These are phyloP conservation scores for Cyberlindnera mrakii DNA, from an alignment of 805 yeast species.

Conservation along the genomic window DNA sequence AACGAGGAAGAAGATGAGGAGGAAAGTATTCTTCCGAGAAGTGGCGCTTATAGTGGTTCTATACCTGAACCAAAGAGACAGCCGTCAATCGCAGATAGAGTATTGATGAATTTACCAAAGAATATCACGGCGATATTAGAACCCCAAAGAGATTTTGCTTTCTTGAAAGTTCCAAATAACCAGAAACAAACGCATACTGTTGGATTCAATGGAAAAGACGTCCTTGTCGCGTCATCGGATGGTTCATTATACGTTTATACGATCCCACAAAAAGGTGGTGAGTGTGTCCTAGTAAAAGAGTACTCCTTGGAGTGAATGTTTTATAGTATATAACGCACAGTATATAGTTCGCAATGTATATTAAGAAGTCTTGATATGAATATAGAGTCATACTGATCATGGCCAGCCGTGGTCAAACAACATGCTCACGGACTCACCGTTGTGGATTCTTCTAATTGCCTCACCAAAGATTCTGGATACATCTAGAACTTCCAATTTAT, in stretches of 20 bases:
- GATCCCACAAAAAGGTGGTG: conserved; percentile 60
- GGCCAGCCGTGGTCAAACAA: conserved; percentile 73
- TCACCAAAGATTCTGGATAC: conserved; percentile 88
- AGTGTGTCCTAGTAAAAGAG: conserved; percentile 53
- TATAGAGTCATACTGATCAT: conserved; percentile 4
- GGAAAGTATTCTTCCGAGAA: conserved; percentile 12
- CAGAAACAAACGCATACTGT: conserved; percentile 2
- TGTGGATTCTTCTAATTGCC: conserved; percentile 91
- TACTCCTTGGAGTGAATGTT: conserved; percentile 25
- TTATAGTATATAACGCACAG: neutral
- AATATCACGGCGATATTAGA: conserved; percentile 47
- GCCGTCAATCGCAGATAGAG: conserved; percentile 22
- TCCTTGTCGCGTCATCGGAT: conserved; percentile 27
- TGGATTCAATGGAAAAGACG: conserved; percentile 17
- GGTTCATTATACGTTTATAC: conserved; percentile 51
- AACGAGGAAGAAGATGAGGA: conserved; percentile 9
- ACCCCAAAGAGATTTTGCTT: conserved; percentile 63
- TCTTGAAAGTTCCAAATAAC: conserved; percentile 34
- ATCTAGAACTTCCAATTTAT: conserved; percentile 73
- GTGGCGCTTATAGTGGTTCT: neutral
- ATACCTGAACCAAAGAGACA: conserved; percentile 4
- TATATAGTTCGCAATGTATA: no score
- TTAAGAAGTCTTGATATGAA: neutral
- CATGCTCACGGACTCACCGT: conserved; percentile 94
- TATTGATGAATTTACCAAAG: conserved; percentile 21